These are phyloP conservation scores for Botryotinia narcissicola DNA, from an alignment of 2,329 filamentous ascomycete genomes.

Conservation along the genomic window DNA sequence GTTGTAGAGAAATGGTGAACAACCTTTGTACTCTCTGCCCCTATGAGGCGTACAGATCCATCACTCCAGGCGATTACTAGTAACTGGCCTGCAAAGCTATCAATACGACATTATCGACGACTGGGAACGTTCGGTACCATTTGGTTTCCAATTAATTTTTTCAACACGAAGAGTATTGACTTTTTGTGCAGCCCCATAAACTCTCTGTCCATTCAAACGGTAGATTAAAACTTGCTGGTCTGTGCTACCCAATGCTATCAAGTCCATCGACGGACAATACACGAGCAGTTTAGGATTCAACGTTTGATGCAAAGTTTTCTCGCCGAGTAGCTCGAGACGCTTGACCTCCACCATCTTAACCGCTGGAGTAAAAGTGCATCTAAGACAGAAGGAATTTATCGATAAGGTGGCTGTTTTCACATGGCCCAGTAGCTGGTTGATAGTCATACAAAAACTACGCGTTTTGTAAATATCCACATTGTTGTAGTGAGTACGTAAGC, in stretches of 20 bases:
- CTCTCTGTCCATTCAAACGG: conserved; percentile 71
- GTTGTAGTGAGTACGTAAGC: conserved; percentile 15
- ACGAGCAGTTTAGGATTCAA: conserved; percentile 59
- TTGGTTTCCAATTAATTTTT: conserved; percentile 40
- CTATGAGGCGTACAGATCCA: conserved; percentile 72
- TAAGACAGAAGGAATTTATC: background rate
- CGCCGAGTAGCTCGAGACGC: conserved; percentile 47
- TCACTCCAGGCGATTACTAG: conserved; percentile 84
- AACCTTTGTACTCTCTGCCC: conserved; percentile 76
- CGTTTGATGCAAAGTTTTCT: conserved; percentile 55
- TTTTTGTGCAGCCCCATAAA: conserved; percentile 50
- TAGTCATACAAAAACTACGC: background rate
- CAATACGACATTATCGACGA: conserved; percentile 8
- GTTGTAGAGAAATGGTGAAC: conserved; percentile 63
- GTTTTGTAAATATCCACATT: conserved; percentile 7
- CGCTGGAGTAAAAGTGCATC: background rate
- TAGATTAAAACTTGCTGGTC: conserved; percentile 72
- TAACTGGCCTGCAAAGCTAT: conserved; percentile 54
- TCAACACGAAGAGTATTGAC: conserved; percentile 41
- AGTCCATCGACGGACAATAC: conserved; percentile 82
- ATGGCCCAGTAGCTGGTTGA: conserved; percentile 3
- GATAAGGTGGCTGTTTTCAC: conserved; percentile 2
- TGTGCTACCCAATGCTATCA: conserved; percentile 70
- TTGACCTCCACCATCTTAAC: conserved; percentile 26
- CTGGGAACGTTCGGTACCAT: conserved; percentile 31